Evolutionary conservation across 148 eudicot species (phyloP).

Genomic region (Pouteria glomerata): DNA sequence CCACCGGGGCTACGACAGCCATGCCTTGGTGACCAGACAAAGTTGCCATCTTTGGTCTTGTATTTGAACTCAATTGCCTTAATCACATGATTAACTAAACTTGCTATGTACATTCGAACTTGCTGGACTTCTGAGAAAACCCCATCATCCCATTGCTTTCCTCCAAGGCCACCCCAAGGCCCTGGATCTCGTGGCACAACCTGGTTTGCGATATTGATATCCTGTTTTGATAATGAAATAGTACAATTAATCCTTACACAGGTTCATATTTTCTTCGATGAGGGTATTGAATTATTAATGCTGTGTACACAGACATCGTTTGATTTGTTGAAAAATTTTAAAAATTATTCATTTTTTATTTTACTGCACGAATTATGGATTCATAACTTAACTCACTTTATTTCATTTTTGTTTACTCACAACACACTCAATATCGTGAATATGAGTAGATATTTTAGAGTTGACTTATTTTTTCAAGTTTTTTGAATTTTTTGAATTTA

Average conservation of each 20-base stretch:
- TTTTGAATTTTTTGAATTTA: too few species aligned
- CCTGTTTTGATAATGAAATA: neutral
- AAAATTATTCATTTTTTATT: too few species aligned
- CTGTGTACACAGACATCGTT: too few species aligned
- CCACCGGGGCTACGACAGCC: neutral
- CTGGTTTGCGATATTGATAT: neutral
- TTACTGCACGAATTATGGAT: too few species aligned
- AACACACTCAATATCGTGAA: too few species aligned
- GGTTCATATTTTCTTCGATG: too few species aligned
- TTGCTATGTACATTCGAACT: neutral
- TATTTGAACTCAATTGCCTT: neutral
- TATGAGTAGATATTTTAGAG: too few species aligned
- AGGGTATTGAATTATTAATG: too few species aligned
- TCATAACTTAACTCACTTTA: too few species aligned
- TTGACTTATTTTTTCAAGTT: too few species aligned
- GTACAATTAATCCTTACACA: neutral
- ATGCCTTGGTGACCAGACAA: neutral
- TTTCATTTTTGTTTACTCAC: too few species aligned
- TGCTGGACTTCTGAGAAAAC: neutral
- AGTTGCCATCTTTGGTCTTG: neutral
- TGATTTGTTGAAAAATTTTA: too few species aligned
- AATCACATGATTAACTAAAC: neutral
- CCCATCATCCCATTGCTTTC: neutral
- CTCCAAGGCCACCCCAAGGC: neutral
- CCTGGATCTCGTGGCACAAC: neutral